A percentile compares a stretch with the other conserved stretches of the same genome.
phyloP scores from a whole-genome alignment of 495 filamentous ascomycete species.

The Hypoxylon perforatum region DNA sequence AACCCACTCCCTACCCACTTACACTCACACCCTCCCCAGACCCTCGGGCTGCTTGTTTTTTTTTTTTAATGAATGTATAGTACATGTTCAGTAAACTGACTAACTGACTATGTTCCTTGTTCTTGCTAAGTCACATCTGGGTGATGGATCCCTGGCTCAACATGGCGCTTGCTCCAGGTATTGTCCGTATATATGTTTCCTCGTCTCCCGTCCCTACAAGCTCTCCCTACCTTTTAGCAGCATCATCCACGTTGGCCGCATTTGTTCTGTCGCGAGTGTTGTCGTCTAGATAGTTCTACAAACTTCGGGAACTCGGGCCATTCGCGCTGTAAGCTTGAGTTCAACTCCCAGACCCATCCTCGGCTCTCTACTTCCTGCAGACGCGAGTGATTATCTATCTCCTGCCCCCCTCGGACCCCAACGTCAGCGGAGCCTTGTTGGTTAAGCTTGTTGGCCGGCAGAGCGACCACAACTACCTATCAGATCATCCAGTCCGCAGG shows the following conservation, averaged over 20 bases:
- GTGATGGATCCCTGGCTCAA: constrained; percentile 24
- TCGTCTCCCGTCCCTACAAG: constrained; percentile 19
- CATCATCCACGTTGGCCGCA: constrained; percentile 14
- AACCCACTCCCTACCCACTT: constrained; percentile 37
- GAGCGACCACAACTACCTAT: constrained; percentile 31
- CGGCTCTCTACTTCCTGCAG: constrained; percentile 21
- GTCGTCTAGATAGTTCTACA: constrained; percentile 14
- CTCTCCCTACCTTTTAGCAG: constrained; percentile 6
- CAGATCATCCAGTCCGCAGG: constrained; percentile 23
- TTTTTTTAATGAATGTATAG: constrained; percentile 11
- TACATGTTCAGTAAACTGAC: constrained; percentile 29
- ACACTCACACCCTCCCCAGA: constrained; percentile 43
- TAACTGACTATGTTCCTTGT: constrained; percentile 24
- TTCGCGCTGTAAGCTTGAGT: constrained; percentile 27
- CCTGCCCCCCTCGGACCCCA: constrained; percentile 35
- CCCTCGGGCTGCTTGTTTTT: constrained; percentile 36
- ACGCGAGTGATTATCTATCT: constrained; percentile 32
- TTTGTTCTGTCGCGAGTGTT: constrained; percentile 3
- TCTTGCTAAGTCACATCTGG: constrained; percentile 18
- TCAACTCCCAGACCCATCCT: constrained; percentile 15
- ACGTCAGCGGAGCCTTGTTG: constrained; percentile 33
- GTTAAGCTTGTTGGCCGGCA: constrained; percentile 30
- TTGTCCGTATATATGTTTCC: constrained; percentile 34
- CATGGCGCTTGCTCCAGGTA: constrained; percentile 20
- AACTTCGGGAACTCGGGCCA: constrained; percentile 12